Evolutionary conservation across 331 rosid genomes (phyloP), one percentile per base, ranked within the genome.

Genomic region (Malus hybrid): DNA sequence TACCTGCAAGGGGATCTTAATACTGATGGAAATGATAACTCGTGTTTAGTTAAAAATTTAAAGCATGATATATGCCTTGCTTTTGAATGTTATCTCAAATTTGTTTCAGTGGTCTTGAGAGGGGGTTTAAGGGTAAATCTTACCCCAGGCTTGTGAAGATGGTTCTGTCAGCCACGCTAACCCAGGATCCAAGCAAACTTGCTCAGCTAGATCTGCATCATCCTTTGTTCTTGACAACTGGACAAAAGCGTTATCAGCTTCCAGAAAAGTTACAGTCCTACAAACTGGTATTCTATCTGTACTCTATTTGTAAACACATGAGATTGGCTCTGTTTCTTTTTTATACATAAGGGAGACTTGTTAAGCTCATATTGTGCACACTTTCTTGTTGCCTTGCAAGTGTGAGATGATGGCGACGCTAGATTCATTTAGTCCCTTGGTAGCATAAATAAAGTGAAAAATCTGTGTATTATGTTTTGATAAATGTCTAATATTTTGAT

Each of bases 141-240:
- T 80, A 83, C 76, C 93, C 95, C 31, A 88, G 99, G 93, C 86
- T 94, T 69, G 89, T 84, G 70, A 94, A 94, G 90, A 88, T 94
- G 83, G 91, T 90, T 84, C 87, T 94, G 72, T 94, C 97, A 73
- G 99, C 99, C 9, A 94, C 95, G 31, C 71, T 90, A 50, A 90
- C 97, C 76, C 97, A 87, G 80, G 93, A 91, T 80, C 96, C 96
- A 67, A 86, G 96, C 80, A 90, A 89, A 86, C 95, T 91, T 80
- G 82, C 87, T 66, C 95, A 87, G 84, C 98, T 91, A 70, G 85
- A 88, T 78, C 84, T 91, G 72, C 96, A 91, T 83, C 94, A 90
- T 46, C 97, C 98, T 69, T 73, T 91, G 33, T 88, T 91, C 66
- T 84, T 93, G 81, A 91, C 83, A 67, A 87, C 97, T 73, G 98